These are phyloP conservation scores for Capsicum baccatum DNA, from an alignment of 257 asterid species.

Conservation along the genomic window DNA sequence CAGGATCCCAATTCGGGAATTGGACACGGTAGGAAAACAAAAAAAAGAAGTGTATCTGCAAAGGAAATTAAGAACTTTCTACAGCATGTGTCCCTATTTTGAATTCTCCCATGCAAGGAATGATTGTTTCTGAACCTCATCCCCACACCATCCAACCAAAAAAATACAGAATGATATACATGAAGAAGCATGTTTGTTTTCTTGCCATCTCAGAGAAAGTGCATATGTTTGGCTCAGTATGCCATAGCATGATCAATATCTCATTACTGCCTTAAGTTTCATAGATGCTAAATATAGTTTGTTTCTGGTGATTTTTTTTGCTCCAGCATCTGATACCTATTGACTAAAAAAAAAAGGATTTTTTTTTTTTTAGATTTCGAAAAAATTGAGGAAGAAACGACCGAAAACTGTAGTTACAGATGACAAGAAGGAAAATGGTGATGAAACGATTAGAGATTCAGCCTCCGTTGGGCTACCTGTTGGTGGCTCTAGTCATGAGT, in stretches of 20 bases:
- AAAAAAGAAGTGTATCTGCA: not conserved
- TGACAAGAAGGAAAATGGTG: constrained; percentile 49
- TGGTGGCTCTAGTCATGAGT: constrained; percentile 44
- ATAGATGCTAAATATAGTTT: constrained; percentile 3
- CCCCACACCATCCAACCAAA: not conserved
- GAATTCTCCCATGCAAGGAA: not conserved
- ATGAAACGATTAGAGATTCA: constrained; percentile 47
- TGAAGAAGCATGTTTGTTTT: not conserved
- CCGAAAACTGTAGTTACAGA: constrained; percentile 41
- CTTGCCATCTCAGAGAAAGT: constrained; percentile 16
- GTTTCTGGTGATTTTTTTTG: not conserved
- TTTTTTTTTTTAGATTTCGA: constrained; percentile 71
- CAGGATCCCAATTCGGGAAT: not conserved
- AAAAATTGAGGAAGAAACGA: constrained; percentile 72
- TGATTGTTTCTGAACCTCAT: not conserved
- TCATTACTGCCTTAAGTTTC: not conserved
- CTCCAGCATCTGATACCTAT: constrained; percentile 28
- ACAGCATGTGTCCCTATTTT: not conserved
- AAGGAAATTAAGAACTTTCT: not conserved
- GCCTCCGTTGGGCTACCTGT: constrained; percentile 46
- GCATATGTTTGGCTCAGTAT: not conserved
- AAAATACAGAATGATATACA: not conserved
- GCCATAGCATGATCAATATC: constrained; percentile 20
- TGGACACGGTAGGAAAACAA: not conserved
- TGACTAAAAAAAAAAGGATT: constrained; percentile 28